Conservation (phyloP, 2,329 filamentous ascomycete genomes). For the Coniosporium tulheliwenetii region DNA sequence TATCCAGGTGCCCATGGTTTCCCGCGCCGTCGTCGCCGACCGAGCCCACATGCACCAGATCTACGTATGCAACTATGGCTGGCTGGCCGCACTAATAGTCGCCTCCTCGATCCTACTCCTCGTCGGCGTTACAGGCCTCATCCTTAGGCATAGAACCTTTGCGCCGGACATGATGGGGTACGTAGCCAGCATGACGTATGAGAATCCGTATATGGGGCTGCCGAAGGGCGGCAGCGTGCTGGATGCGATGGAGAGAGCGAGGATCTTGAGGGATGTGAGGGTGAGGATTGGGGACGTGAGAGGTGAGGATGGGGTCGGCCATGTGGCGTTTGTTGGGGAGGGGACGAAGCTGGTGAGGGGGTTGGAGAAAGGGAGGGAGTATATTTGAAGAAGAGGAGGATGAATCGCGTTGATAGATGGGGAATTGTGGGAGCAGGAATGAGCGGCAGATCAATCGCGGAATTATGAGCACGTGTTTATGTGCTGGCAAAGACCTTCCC, state of each 20-base stretch:
- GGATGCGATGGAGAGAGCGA: constrained; percentile 17
- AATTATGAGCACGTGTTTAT: too few species aligned
- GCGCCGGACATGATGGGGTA: constrained; percentile 20
- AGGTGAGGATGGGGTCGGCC: constrained; percentile 14
- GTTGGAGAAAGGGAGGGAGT: background rate
- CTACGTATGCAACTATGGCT: constrained; percentile 14
- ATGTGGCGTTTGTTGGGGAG: constrained; percentile 15
- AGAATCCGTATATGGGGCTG: constrained; percentile 15
- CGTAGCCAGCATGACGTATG: constrained; percentile 21
- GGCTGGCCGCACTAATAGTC: constrained; percentile 12
- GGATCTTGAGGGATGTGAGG: constrained; percentile 15
- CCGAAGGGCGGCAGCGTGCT: constrained; percentile 14
- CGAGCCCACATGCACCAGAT: constrained; percentile 7
- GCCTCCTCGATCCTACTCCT: constrained; percentile 9
- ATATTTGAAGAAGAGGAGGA: background rate
- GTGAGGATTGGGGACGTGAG: constrained; percentile 16
- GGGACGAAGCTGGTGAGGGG: background rate
- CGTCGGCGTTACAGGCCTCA: constrained; percentile 7
- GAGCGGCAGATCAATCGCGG: too few species aligned
- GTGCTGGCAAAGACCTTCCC: too few species aligned
- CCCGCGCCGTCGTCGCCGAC: too few species aligned
- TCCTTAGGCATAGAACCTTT: constrained; percentile 13
- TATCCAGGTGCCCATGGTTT: too few species aligned
- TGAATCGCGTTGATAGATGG: too few species aligned
- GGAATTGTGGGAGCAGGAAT: too few species aligned